Conservation (phyloP, 306 rosid genomes). For the Glycine soja region DNA sequence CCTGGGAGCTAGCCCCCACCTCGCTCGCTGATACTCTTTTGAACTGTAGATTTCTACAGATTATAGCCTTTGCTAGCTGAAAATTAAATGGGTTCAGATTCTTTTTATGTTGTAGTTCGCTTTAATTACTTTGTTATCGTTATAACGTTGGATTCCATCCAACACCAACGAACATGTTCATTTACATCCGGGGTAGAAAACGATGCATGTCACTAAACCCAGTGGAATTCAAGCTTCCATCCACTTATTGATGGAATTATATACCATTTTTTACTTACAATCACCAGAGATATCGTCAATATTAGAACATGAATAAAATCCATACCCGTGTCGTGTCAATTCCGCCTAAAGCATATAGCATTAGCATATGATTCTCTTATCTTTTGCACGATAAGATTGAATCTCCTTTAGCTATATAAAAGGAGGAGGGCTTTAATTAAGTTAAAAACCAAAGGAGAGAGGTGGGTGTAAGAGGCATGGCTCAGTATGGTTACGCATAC, state of each 20-base stretch:
- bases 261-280: conserved; percentile 23
- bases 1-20: neutral
- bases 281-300: conserved; percentile 1
- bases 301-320: conserved; percentile 36
- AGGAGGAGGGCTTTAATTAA: conserved; percentile 8
- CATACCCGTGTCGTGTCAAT: conserved; percentile 1
- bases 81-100: neutral
- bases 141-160: conserved; percentile 32
- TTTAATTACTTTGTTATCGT: conserved; percentile 20
- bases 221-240: conserved; percentile 20
- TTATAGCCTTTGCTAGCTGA: neutral
- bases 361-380: conserved; percentile 43
- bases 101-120: neutral
- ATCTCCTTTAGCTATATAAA: conserved; percentile 44
- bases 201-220: conserved; percentile 1
- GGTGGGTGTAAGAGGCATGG: conserved; percentile 49
- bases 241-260: conserved; percentile 37
- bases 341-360: neutral
- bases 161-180: conserved; percentile 22
- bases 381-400: conserved; percentile 35
- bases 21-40: neutral
- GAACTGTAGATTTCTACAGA: neutral
- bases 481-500: conserved; percentile 39
- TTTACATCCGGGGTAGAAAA: neutral
- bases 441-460: conserved; percentile 5